Conservation (phyloP, 2,329 filamentous ascomycete species). For the Cercospora zeae-maydis region DNA sequence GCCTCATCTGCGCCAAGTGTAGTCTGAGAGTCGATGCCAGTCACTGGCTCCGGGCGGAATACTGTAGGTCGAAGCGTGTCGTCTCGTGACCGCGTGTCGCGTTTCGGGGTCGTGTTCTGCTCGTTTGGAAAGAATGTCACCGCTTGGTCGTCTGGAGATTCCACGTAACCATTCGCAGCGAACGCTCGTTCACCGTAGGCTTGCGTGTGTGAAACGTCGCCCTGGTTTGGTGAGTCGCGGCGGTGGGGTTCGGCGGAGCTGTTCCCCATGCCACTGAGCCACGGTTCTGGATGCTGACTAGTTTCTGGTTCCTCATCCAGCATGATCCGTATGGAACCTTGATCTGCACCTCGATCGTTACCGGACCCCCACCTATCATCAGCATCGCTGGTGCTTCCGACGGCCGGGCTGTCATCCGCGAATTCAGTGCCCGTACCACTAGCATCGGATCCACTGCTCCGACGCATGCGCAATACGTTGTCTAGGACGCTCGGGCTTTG, state of each 20-base stretch:
- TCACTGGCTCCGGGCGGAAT: slow-evolving; percentile 7
- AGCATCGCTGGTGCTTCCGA: slow-evolving; percentile 27
- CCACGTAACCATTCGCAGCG: slow-evolving; percentile 24
- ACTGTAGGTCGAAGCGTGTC: slow-evolving; percentile 27
- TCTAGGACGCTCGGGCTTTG: slow-evolving; percentile 31
- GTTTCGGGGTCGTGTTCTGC: slow-evolving; percentile 30
- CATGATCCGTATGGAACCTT: slow-evolving; percentile 38
- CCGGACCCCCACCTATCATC: slow-evolving; percentile 30
- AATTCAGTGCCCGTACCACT: slow-evolving; percentile 34
- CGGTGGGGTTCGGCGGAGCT: slow-evolving; percentile 13
- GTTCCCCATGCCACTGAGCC: slow-evolving; percentile 23
- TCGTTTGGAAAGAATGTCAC: slow-evolving; percentile 19
- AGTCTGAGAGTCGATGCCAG: slow-evolving; percentile 3
- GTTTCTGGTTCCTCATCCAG: slow-evolving; percentile 31
- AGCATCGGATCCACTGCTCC: slow-evolving; percentile 30
- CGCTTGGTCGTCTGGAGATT: slow-evolving; percentile 24
- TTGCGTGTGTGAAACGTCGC: slow-evolving; percentile 20
- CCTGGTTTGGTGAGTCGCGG: slow-evolving; percentile 13
- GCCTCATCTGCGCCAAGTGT: slow-evolving; percentile 18
- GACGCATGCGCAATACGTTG: slow-evolving; percentile 36
- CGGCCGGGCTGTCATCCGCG: slow-evolving; percentile 32
- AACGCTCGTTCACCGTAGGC: slow-evolving; percentile 26
- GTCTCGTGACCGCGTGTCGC: slow-evolving; percentile 22
- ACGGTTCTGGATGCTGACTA: slow-evolving; percentile 21
- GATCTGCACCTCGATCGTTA: slow-evolving; percentile 23